Base-by-base conservation (phyloP, 805 yeast genomes). In the Barnettozyma vustinii region DNA sequence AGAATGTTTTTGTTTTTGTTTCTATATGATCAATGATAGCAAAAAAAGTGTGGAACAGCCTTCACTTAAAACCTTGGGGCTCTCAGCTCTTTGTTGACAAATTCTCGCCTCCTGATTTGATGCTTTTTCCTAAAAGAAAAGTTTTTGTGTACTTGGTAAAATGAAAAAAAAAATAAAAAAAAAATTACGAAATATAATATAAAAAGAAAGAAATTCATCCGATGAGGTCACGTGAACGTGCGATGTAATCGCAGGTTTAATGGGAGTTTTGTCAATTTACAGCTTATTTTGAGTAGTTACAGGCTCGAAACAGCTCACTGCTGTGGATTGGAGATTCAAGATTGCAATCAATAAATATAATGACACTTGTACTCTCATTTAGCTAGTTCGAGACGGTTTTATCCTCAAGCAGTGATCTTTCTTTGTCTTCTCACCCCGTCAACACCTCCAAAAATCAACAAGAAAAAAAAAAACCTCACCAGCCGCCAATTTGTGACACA, bases 61-160 rank as follows among this genome's bases (percentile, higher is more conserved):
- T 30, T 15, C n/a, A 12, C 16, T 30, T 30, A 13, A 30, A 30
- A 30, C 33, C 33, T 30, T 30, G 5, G 16, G 12, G 8, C 33
- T 30, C 33, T 3, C 33, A 3, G 33, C 16, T 13, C 33, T 30
- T 37, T 26, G 25, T 45, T 45, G 37, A 45, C 47, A 21, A 45
- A 45, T 45, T 15, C 36, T n/a, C 35, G 26, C 32, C 15, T 32
- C 32, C 30, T 45, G 47, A 45, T 45, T 45, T 45, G 47, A 32
- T 33, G 30, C 37, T 45, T 37, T 45, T 32, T 23, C 16, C 16
- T 4, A 36, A 18, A 9, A 18, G 16, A 36, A 36, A 36, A 36
- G 33, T 35, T 23, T 42, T 42, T 42, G 36, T 35, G 45, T 32
- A 23, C 25, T 4, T 25, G n/a, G n/a, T n/a, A 6, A n/a, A 16